Base-by-base conservation (phyloP, 495 filamentous ascomycete species). In the Penicillium soppii region DNA sequence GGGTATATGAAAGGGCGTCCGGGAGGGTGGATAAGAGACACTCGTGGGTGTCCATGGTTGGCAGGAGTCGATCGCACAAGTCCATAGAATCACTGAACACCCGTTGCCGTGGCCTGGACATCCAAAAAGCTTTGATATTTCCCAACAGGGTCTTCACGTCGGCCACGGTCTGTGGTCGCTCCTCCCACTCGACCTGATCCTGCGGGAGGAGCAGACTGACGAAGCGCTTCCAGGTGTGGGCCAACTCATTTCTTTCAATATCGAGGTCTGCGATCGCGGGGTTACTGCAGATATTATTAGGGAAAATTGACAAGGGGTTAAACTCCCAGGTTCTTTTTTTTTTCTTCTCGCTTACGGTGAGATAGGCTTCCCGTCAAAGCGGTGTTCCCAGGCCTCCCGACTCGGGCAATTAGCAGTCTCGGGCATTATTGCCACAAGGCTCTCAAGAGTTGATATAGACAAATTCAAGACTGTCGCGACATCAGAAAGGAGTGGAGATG, bases 191-290 rank as follows among this genome's bases (percentile, higher is more conserved):
- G 27, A 72, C 65, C 29, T 60, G 67, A 38, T 73, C 62, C 15
- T 65, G 54, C 17, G 62, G 50, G 2, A 63, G 60, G 9, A 77
- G 57, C 30, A 62, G 54, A 13, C 67, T 62, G 26, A 69, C 63
- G 46, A 78, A 75, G 13, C 62, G 45, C 50, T 68, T 72, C 74
- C 75, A 78, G 2, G 72, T 65, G 44, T 67, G 62, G 26, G 59
- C 65, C 25, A 78, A 59, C 57, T 75, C 73, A 50, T 71, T 74
- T 32, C 66, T 66, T 66, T 77, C 74, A 47, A 75, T 60, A 51
- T 78, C 74, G 40, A 78, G 69, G 51, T 62, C 61, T 12, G 65
- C 63, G 54, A 73, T 68, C 7, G 62, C 58, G 10, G 67, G 61
- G 26, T 68, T 60, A 7, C 72, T 74, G 39, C 17, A 20, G 7